phyloP scores from a whole-genome alignment of 2,329 filamentous ascomycete genomes.

The Alternaria solani region DNA sequence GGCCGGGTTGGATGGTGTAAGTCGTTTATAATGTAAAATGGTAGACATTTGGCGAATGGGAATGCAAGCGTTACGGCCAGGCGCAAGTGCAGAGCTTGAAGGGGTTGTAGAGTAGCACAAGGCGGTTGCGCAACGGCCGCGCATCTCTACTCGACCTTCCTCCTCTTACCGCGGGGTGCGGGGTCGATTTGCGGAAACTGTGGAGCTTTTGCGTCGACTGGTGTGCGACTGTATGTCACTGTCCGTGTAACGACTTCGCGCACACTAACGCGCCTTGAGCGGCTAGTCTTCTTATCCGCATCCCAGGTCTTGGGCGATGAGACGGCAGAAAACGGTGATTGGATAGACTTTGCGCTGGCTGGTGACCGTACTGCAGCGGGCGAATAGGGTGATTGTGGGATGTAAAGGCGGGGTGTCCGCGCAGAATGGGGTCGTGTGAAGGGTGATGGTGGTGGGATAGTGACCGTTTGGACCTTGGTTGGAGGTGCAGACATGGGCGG shows the following conservation, averaged over 20 bases:
- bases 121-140: slow-evolving; percentile 30
- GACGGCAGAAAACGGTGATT: slow-evolving; percentile 77
- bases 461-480: slow-evolving; percentile 61
- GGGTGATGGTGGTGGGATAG: slow-evolving; percentile 67
- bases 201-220: slow-evolving; percentile 49
- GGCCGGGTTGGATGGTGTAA: slow-evolving; percentile 16
- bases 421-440: slow-evolving; percentile 70
- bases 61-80: slow-evolving; percentile 27
- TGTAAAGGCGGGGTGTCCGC: slow-evolving; percentile 70
- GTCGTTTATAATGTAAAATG: slow-evolving; percentile 12
- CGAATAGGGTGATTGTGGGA: slow-evolving; percentile 79
- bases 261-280: slow-evolving; percentile 71
- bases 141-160: slow-evolving; percentile 67
- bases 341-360: slow-evolving; percentile 62
- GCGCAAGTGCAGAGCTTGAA: slow-evolving; percentile 31
- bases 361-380: slow-evolving; percentile 70
- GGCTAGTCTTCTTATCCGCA: slow-evolving; percentile 69
- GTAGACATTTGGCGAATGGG: slow-evolving; percentile 13
- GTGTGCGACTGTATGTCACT: slow-evolving; percentile 79
- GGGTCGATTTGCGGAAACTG: slow-evolving; percentile 75
- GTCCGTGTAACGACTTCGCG: slow-evolving; percentile 93
- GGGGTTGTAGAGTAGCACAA: slow-evolving; percentile 29
- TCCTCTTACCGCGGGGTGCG: slow-evolving; percentile 90
- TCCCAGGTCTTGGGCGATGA: slow-evolving; percentile 81
- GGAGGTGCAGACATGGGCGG: slow-evolving; percentile 56